Conservation (phyloP, 179 eudicot species). For the Silene coronaria region DNA sequence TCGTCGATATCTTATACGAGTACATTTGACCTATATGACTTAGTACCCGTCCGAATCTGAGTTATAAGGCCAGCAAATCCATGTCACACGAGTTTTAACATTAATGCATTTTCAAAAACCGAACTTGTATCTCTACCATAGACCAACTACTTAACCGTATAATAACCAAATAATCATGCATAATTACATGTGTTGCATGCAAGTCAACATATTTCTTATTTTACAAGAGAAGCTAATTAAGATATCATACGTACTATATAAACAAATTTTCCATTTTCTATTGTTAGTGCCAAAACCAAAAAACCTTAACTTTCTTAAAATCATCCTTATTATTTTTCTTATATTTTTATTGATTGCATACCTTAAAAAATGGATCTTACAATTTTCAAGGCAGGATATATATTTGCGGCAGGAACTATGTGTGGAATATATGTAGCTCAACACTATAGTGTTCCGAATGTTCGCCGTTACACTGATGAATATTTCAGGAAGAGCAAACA, state of each 20-base stretch:
- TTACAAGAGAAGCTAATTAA: neutral
- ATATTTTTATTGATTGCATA: neutral
- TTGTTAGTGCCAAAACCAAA: neutral
- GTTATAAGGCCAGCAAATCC: too few species aligned
- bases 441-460: conserved; percentile 27
- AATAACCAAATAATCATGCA: neutral
- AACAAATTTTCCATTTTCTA: neutral
- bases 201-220: conserved; percentile 16
- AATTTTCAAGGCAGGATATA: conserved; percentile 16
- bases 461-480: conserved; percentile 13
- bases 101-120: too few species aligned
- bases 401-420: conserved; percentile 28
- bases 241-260: neutral
- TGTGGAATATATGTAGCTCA: conserved; percentile 35
- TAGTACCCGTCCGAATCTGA: too few species aligned
- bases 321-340: neutral
- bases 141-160: too few species aligned
- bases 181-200: neutral
- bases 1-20: too few species aligned
- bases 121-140: too few species aligned
- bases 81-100: too few species aligned
- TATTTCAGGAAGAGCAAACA: conserved; percentile 23
- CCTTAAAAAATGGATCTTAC: conserved; percentile 20
- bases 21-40: too few species aligned
- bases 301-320: neutral